Conservation (phyloP, 2,329 filamentous ascomycete species). For the Biscogniauxia sp. region DNA sequence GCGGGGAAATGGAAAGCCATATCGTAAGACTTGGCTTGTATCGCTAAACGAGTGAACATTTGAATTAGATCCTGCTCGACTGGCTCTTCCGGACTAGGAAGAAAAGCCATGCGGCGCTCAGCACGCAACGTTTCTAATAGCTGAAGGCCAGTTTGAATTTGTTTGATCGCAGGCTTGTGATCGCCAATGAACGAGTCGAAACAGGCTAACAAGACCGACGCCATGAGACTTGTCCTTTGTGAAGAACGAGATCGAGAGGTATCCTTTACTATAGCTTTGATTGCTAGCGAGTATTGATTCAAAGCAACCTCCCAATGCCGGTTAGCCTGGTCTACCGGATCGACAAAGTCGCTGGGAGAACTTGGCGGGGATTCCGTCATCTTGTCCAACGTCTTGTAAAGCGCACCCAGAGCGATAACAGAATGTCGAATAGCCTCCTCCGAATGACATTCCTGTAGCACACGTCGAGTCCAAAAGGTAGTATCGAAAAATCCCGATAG, state of each 20-base stretch:
- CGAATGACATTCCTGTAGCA: constrained; percentile 61
- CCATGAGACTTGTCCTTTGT: constrained; percentile 58
- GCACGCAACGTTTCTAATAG: constrained; percentile 53
- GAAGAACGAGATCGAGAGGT: constrained; percentile 43
- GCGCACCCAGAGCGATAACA: constrained; percentile 62
- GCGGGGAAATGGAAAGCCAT: constrained; percentile 67
- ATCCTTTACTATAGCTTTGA: constrained; percentile 47
- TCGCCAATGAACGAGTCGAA: constrained; percentile 67
- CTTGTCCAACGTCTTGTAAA: constrained; percentile 66
- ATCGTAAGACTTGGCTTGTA: constrained; percentile 66
- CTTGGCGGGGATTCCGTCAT: constrained; percentile 49
- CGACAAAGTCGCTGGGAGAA: constrained; percentile 39
- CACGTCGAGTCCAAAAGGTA: constrained; percentile 62
- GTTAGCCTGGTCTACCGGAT: constrained; percentile 39
- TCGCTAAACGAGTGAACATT: constrained; percentile 62
- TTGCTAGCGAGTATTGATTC: constrained; percentile 57
- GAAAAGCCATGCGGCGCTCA: constrained; percentile 41
- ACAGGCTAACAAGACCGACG: constrained; percentile 63
- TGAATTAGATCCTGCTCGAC: constrained; percentile 59
- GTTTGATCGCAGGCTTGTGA: constrained; percentile 58
- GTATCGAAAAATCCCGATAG: constrained; percentile 67
- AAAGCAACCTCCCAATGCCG: constrained; percentile 60
- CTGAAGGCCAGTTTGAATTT: constrained; percentile 58
- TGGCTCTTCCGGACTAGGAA: constrained; percentile 43
- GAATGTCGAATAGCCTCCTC: constrained; percentile 62